Evolutionary conservation across 2,329 filamentous ascomycete species (phyloP).

Genomic region (Microsporum audouinii): DNA sequence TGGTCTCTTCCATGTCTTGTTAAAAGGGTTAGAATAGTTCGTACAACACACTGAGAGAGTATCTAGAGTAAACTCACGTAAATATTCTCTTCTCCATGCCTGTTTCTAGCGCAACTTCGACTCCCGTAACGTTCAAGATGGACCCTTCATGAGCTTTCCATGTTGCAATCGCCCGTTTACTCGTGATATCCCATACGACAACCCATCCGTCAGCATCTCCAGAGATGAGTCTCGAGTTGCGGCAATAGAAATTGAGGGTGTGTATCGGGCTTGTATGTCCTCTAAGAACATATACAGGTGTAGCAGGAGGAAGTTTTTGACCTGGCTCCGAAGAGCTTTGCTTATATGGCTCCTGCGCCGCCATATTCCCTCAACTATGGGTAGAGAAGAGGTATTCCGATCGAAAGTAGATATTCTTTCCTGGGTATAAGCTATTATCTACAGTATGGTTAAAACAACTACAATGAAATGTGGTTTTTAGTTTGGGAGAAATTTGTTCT

Average conservation of each 20-base stretch:
- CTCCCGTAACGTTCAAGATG: constrained; percentile 62
- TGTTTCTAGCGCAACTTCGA: constrained; percentile 38
- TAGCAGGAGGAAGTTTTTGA: constrained; percentile 35
- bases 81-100: constrained; percentile 53
- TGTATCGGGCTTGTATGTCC: constrained; percentile 77
- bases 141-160: constrained; percentile 76
- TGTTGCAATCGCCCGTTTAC: constrained; percentile 67
- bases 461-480: neutral
- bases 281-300: constrained; percentile 61
- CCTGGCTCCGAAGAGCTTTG: neutral
- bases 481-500: neutral
- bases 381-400: neutral
- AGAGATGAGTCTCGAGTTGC: constrained; percentile 66
- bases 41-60: neutral
- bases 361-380: neutral
- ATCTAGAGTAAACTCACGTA: constrained; percentile 51
- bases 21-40: too few relatives aligned
- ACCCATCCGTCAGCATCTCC: constrained; percentile 87
- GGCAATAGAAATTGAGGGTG: constrained; percentile 57
- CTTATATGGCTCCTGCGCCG: neutral
- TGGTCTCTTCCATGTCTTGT: constrained; percentile 80
- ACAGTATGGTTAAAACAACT: neutral
- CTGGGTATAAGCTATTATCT: neutral
- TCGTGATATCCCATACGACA: constrained; percentile 71
- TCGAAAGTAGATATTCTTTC: neutral